phyloP scores from a whole-genome alignment of 371 early-diverging fungal genomes.

The Mortierella sp. region DNA sequence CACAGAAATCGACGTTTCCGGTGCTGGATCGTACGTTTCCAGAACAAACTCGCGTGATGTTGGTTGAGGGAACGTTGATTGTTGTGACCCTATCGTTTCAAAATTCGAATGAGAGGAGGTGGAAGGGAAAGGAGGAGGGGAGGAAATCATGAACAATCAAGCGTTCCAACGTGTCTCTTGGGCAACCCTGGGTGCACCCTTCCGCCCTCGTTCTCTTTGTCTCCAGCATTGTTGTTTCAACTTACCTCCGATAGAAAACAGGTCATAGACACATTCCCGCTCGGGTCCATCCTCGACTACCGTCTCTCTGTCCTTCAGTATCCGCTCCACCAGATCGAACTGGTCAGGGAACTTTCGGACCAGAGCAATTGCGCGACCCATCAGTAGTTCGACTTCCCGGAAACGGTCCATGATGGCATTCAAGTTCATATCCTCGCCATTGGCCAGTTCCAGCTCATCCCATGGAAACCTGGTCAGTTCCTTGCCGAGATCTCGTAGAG shows the following conservation, averaged over 20 bases:
- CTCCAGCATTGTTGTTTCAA: too few species aligned
- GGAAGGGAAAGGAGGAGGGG: neutral
- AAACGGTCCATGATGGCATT: constrained; percentile 61
- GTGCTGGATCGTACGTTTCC: constrained; percentile 31
- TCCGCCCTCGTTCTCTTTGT: too few species aligned
- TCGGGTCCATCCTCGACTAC: constrained; percentile 67
- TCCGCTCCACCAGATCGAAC: constrained; percentile 67
- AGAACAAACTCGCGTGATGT: constrained; percentile 62
- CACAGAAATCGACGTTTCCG: neutral
- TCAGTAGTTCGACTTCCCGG: constrained; percentile 65
- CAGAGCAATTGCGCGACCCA: constrained; percentile 72
- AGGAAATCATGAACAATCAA: too few species aligned
- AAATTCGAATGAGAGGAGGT: neutral
- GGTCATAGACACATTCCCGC: constrained; percentile 69
- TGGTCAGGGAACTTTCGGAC: constrained; percentile 80
- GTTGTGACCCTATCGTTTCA: constrained; percentile 24
- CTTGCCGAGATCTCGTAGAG: constrained; percentile 60
- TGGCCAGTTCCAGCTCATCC: constrained; percentile 54
- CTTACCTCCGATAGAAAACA: constrained; percentile 66
- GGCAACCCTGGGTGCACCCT: too few species aligned
- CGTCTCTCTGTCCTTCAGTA: constrained; percentile 59
- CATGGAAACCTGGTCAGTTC: constrained; percentile 61
- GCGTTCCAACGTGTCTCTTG: too few species aligned
- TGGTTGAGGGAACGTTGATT: constrained; percentile 58
- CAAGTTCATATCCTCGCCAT: constrained; percentile 52